Base-by-base conservation (phyloP, 2,329 filamentous ascomycete genomes). In the Fusarium ambrosium region DNA sequence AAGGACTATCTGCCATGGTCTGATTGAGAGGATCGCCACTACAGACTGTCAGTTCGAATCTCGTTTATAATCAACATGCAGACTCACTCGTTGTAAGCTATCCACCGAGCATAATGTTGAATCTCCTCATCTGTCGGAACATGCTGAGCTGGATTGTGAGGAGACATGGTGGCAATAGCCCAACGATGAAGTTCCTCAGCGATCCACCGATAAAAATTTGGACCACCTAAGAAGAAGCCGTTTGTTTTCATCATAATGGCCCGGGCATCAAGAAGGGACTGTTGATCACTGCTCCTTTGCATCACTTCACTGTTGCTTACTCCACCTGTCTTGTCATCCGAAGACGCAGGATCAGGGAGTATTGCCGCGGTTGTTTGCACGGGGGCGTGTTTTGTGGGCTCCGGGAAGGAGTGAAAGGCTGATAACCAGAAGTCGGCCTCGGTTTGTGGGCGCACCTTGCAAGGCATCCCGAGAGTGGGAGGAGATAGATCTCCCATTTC, bases 101-200 rank as follows among this genome's bases (percentile, higher is more conserved):
- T 82, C 64, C 78, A 79, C 1, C 80, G 76, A 2, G 82, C 83
- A 66, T 84, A 80, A 8, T 76, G 70, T 22, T 82, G 74, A 1
- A 85, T 66, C 37, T 84, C 82, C 6, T 80, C 79, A 20, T 85
- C 82, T 0, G 81, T 83, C 0, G 82, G 82, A 0, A 82, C 62
- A 3, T 79, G 78, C 16, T 63, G 79, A 60, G 75, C 76, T 2
- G 79, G 79, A 13, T 81, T 81, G 10, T 75, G 79, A 59, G 71
- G 81, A 18, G 76, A 82, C 80, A 77, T 82, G 0, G 78, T 79
- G 1, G 76, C 78, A 2, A 78, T 76, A 1, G 77, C 79, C 37
- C 78, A 80, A 1, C 74, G 71, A 11, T 77, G n/a, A 58, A 75
- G 24, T 39, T 79, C 71, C 48, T 70, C 37, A 11, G 72, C 34